Evolutionary conservation across 225 moss, liverwort and hornwort species (phyloP).

Genomic region (Straminergon stramineum): DNA sequence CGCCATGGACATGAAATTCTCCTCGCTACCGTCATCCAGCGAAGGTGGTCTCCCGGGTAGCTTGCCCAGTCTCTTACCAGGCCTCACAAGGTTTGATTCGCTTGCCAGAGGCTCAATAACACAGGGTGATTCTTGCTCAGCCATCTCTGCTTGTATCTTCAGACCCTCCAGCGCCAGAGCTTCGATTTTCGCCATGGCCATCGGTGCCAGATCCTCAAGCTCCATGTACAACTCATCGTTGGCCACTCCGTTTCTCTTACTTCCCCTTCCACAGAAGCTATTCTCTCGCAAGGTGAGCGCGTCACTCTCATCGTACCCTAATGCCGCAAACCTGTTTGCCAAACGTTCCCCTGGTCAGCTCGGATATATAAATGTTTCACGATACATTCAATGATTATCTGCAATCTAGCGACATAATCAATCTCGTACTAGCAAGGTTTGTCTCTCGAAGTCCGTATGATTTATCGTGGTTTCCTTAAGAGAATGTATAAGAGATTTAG

Average conservation of each 20-base stretch:
- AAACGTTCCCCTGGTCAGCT: neutral
- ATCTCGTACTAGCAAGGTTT: neutral
- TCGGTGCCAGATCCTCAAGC: constrained; percentile 62
- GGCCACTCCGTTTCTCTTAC: neutral
- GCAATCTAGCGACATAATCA: neutral
- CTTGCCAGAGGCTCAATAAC: constrained; percentile 47
- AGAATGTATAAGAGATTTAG: neutral
- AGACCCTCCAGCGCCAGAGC: constrained; percentile 74
- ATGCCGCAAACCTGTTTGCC: neutral
- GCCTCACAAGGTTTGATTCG: neutral
- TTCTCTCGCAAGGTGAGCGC: neutral
- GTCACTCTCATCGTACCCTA: neutral
- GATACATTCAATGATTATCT: neutral
- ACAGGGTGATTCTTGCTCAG: constrained; percentile 52
- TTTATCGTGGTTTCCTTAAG: neutral
- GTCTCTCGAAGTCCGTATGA: neutral
- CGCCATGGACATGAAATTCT: constrained; percentile 56
- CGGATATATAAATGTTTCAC: neutral
- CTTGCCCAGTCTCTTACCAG: neutral
- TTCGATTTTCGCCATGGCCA: constrained; percentile 84
- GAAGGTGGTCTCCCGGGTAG: neutral
- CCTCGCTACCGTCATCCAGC: constrained; percentile 4
- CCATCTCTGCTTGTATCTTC: constrained; percentile 71
- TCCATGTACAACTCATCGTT: constrained; percentile 31
- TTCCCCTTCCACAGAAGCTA: neutral